Evolutionary conservation across 768 basidiomycete genomes (phyloP).

Genomic region (Tricholoma matsutake): DNA sequence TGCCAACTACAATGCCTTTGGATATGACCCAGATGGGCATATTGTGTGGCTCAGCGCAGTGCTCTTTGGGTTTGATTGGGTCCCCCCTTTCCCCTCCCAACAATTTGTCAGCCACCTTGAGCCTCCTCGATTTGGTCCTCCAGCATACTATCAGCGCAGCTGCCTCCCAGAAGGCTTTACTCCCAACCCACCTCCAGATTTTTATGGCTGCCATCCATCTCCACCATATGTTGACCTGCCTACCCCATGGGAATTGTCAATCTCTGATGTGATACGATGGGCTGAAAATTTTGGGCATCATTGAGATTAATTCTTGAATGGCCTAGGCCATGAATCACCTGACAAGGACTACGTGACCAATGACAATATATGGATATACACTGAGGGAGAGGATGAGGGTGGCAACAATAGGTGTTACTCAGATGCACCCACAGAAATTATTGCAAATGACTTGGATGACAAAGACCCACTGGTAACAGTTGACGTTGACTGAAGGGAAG

Average conservation of each 20-base stretch:
- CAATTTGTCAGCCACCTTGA: not conserved
- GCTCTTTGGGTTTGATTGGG: not conserved
- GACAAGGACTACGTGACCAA: not conserved
- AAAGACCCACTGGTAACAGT: not conserved
- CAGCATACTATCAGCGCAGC: not conserved
- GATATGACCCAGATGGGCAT: not conserved
- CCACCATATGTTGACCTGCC: not conserved
- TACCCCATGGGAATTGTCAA: not conserved
- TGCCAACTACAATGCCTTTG: constrained; percentile 1
- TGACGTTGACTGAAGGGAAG: not conserved
- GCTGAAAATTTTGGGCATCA: not conserved
- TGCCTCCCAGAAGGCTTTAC: constrained; percentile 1
- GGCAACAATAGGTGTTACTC: not conserved
- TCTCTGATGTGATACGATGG: not conserved
- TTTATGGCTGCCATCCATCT: not conserved
- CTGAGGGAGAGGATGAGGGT: not conserved
- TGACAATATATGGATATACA: not conserved
- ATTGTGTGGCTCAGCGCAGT: not conserved
- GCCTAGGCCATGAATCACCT: not conserved
- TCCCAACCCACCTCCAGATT: not conserved
- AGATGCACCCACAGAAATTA: not conserved
- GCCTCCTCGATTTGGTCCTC: not conserved
- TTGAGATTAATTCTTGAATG: not conserved
- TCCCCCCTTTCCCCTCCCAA: not conserved
- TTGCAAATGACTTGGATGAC: not conserved